phyloP scores from a whole-genome alignment of 108 stramenopile genomes.

The Nitzschia sp. region DNA sequence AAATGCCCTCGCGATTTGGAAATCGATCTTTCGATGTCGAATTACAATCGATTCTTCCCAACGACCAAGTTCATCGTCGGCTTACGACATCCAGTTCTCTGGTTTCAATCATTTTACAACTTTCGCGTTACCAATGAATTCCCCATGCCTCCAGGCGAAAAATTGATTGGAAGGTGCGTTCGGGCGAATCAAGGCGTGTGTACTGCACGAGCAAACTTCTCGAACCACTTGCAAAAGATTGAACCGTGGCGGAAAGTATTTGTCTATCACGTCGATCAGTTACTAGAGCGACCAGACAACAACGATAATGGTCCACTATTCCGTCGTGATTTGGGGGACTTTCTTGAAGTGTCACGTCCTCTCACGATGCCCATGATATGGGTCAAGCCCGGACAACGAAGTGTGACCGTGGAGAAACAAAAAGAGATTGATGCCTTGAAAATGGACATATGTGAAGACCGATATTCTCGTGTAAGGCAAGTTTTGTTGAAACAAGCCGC shows the following conservation, averaged over 20 bases:
- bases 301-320: conserved; percentile 6
- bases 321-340: conserved; percentile 37
- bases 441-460: conserved; percentile 57
- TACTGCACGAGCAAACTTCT: conserved; percentile 68
- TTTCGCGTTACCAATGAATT: conserved; percentile 62
- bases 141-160: conserved; percentile 44
- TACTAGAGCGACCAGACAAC: conserved; percentile 5
- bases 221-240: conserved; percentile 25
- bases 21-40: conserved; percentile 27
- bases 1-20: conserved; percentile 60
- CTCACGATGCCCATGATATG: conserved; percentile 36
- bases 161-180: conserved; percentile 36
- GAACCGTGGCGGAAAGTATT: conserved; percentile 34
- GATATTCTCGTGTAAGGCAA: conserved; percentile 29
- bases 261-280: conserved; percentile 47
- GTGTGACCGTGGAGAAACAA: conserved; percentile 11
- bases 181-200: conserved; percentile 46
- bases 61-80: conserved; percentile 69
- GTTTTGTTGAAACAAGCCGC: conserved; percentile 35
- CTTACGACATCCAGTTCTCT: conserved; percentile 69
- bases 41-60: conserved; percentile 48
- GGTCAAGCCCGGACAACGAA: conserved; percentile 33
- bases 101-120: conserved; percentile 82
- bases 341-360: conserved; percentile 31
- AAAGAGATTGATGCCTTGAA: conserved; percentile 12